Percentiles rank a stretch among this genome's conserved stretches.
Conservation (phyloP, 345 rosid species). For the Populus alba region DNA sequence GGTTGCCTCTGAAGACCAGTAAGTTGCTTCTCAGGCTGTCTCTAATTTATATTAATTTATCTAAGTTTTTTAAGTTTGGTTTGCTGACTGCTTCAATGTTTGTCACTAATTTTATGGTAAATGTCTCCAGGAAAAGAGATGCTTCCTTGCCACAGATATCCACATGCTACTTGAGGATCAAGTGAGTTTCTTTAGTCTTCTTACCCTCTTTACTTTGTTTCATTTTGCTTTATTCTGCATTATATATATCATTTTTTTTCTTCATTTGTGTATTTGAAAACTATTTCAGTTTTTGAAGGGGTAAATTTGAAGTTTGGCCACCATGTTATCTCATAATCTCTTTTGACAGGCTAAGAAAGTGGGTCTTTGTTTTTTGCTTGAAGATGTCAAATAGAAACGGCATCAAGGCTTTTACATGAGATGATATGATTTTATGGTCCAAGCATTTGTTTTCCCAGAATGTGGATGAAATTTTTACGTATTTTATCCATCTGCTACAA, state of each 20-base stretch:
- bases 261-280: neutral
- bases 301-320: neutral
- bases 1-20: constrained; percentile 85
- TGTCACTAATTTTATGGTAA: constrained; percentile 13
- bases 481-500: neutral
- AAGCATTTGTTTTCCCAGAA: constrained; percentile 1
- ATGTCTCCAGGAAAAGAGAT: constrained; percentile 71
- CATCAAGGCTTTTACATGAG: neutral
- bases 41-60: neutral
- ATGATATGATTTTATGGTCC: neutral
- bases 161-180: constrained; percentile 71
- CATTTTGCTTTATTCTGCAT: neutral
- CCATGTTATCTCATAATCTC: neutral
- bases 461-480: neutral
- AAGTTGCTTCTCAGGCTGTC: constrained; percentile 33
- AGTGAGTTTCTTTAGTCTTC: constrained; percentile 42
- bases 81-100: constrained; percentile 6
- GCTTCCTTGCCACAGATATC: constrained; percentile 81
- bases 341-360: neutral
- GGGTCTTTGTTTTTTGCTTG: neutral
- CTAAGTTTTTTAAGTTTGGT: neutral
- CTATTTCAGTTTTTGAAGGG: neutral
- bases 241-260: neutral
- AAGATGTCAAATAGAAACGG: neutral
- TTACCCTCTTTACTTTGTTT: neutral